Evolutionary conservation across 2,329 filamentous ascomycete genomes (phyloP).

Genomic region (Penicillium italicum): DNA sequence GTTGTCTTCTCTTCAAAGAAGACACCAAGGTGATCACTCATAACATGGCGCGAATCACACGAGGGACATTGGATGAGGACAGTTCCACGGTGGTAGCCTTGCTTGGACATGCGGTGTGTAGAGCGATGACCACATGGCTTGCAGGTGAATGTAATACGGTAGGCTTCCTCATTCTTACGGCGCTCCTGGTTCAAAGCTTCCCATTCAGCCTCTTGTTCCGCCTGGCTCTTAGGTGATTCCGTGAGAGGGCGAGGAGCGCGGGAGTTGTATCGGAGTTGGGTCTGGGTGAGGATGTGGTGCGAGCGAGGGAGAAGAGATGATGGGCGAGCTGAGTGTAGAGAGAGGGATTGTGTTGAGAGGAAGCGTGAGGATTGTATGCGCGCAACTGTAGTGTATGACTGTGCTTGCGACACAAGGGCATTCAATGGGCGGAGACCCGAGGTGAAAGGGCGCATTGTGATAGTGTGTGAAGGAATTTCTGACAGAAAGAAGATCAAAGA

Average conservation of each 20-base stretch:
- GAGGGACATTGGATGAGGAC: conserved; percentile 82
- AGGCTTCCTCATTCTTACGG: conserved; percentile 60
- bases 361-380: conserved; percentile 20
- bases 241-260: conserved; percentile 35
- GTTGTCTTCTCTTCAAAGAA: conserved; percentile 44
- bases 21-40: conserved; percentile 79
- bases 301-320: not conserved
- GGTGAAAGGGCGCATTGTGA: conserved; percentile 18
- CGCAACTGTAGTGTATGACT: conserved; percentile 14
- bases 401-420: conserved; percentile 10
- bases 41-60: conserved; percentile 85
- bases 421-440: conserved; percentile 25
- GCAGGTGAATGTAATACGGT: conserved; percentile 90
- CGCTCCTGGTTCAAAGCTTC: conserved; percentile 36
- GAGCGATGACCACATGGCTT: conserved; percentile 76
- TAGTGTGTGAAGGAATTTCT: not conserved
- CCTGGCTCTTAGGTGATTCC: conserved; percentile 23
- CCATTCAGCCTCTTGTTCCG: conserved; percentile 32
- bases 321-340: conserved; percentile 5
- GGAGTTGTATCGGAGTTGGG: conserved; percentile 31
- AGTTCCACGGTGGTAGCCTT: conserved; percentile 89
- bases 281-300: conserved; percentile 4
- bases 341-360: conserved; percentile 16
- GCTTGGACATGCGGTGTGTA: conserved; percentile 83
- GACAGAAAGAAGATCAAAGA: not conserved